These are phyloP conservation scores for Daldinia childiae DNA, from an alignment of 495 filamentous ascomycete genomes.

Conservation along the genomic window DNA sequence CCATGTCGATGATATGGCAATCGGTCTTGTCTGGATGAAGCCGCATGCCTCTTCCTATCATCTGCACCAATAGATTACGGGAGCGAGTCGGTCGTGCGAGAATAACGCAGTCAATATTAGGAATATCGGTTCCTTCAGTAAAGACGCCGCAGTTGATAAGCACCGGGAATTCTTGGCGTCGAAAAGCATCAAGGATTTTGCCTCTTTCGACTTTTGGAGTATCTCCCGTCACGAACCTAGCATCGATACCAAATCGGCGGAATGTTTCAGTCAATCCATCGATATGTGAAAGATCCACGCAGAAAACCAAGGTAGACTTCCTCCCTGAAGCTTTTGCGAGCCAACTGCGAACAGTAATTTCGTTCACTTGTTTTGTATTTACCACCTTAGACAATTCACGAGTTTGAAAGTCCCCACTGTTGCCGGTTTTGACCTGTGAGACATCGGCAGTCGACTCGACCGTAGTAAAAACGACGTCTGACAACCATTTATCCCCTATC, in stretches of 20 bases:
- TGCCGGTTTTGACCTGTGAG: slow-evolving; percentile 67
- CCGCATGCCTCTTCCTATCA: slow-evolving; percentile 95
- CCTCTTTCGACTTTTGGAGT: slow-evolving; percentile 72
- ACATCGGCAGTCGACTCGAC: slow-evolving; percentile 83
- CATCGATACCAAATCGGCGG: slow-evolving; percentile 79
- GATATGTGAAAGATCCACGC: slow-evolving; percentile 87
- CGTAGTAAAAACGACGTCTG: slow-evolving; percentile 91
- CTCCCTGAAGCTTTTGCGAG: slow-evolving; percentile 72
- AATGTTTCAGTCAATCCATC: slow-evolving; percentile 76
- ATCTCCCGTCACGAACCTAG: slow-evolving; percentile 81
- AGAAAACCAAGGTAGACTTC: slow-evolving; percentile 92
- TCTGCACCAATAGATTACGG: slow-evolving; percentile 90
- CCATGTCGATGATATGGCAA: slow-evolving; percentile 98
- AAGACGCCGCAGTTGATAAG: slow-evolving; percentile 96
- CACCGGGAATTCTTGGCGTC: slow-evolving; percentile 78
- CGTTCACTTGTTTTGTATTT: slow-evolving; percentile 80
- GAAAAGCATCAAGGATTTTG: slow-evolving; percentile 77
- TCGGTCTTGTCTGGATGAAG: slow-evolving; percentile 81
- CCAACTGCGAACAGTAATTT: slow-evolving; percentile 86
- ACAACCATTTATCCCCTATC: slow-evolving; percentile 87
- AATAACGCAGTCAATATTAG: slow-evolving; percentile 94
- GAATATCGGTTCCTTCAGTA: slow-evolving; percentile 96
- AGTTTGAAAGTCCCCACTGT: slow-evolving; percentile 80
- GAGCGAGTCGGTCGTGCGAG: slow-evolving; percentile 90
- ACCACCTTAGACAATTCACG: slow-evolving; percentile 78